Evolutionary conservation across 495 filamentous ascomycete genomes (phyloP).

Genomic region (Talaromyces proteolyticus): DNA sequence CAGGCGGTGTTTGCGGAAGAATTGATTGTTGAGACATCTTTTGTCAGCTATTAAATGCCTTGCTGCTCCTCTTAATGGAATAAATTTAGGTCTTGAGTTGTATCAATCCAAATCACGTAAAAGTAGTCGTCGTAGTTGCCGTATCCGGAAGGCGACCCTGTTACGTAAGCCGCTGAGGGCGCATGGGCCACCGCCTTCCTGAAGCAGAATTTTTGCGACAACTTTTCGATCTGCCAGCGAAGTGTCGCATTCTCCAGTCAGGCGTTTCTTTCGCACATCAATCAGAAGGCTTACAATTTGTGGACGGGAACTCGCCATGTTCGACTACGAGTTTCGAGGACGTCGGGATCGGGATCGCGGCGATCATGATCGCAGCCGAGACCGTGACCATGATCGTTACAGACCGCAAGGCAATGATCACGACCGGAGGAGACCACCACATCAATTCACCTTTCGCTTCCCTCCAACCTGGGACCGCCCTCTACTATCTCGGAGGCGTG

Average conservation of each 20-base stretch:
- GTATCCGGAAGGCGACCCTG: not conserved
- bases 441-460: constrained; percentile 42
- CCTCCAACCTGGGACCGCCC: constrained; percentile 39
- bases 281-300: no score
- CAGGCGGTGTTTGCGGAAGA: no score
- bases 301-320: constrained; percentile 17
- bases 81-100: no score
- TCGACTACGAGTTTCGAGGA: constrained; percentile 34
- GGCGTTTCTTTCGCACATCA: not conserved
- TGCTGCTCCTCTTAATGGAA: no score
- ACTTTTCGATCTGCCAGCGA: no score
- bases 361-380: not conserved
- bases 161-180: not conserved
- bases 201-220: not conserved
- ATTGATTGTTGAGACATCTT: no score
- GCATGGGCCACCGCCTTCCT: constrained; percentile 10
- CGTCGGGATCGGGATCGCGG: not conserved
- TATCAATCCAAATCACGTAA: not conserved
- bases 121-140: not conserved
- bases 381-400: not conserved
- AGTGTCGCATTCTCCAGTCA: no score
- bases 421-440: constrained; percentile 16
- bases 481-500: constrained; percentile 28
- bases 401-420: constrained; percentile 12
- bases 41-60: no score